These are phyloP conservation scores for Paecilomyces niveus DNA, from an alignment of 2,329 filamentous ascomycete genomes.

Conservation along the genomic window DNA sequence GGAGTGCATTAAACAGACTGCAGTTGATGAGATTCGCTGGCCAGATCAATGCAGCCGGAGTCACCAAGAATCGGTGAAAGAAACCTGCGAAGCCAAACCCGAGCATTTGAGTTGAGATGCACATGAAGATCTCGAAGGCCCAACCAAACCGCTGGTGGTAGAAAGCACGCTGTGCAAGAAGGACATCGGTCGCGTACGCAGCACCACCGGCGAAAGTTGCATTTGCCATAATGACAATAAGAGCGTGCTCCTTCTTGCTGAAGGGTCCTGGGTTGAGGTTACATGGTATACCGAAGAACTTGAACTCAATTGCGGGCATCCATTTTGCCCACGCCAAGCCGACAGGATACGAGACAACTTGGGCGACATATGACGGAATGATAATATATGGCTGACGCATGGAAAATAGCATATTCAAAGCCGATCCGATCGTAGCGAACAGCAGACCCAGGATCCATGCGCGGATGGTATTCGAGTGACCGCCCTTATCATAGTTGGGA, in stretches of 20 bases:
- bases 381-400: constrained; percentile 52
- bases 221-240: constrained; percentile 51
- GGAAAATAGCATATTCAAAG: constrained; percentile 54
- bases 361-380: constrained; percentile 56
- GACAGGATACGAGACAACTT: constrained; percentile 54
- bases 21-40: constrained; percentile 60
- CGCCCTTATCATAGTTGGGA: constrained; percentile 57
- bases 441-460: constrained; percentile 58
- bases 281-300: constrained; percentile 30
- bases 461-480: constrained; percentile 58
- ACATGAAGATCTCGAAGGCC: constrained; percentile 58
- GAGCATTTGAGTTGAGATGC: constrained; percentile 61
- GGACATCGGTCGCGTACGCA: constrained; percentile 67
- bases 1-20: constrained; percentile 65
- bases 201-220: constrained; percentile 55
- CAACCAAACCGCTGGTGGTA: constrained; percentile 65
- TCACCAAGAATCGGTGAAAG: constrained; percentile 54
- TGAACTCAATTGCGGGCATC: constrained; percentile 30
- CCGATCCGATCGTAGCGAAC: constrained; percentile 56
- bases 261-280: constrained; percentile 39
- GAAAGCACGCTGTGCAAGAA: constrained; percentile 63
- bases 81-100: constrained; percentile 65
- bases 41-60: constrained; percentile 65
- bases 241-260: constrained; percentile 41
- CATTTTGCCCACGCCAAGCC: constrained; percentile 33